phyloP scores from a whole-genome alignment of 2,329 filamentous ascomycete genomes.

The Sporothrix protearum region DNA sequence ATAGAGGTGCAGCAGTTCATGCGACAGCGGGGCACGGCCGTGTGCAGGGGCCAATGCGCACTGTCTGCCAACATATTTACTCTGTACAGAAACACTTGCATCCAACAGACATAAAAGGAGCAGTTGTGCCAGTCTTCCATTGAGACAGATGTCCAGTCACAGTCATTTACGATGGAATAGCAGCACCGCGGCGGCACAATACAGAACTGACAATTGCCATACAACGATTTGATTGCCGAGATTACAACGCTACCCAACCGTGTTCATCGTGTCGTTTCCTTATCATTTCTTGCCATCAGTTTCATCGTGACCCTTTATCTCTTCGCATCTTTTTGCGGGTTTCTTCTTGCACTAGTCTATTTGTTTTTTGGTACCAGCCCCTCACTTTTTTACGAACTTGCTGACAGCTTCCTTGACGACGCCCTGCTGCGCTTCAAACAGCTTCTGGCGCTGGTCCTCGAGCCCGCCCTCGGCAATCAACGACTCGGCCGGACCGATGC shows the following conservation, averaged over 20 bases:
- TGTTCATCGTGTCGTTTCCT: background rate
- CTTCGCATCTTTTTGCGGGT: background rate
- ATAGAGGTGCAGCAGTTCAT: background rate
- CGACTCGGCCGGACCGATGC: conserved; percentile 34
- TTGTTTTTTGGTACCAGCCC: background rate
- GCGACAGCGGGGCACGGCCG: conserved; percentile 3
- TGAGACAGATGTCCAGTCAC: too few relatives aligned
- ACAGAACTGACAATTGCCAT: background rate
- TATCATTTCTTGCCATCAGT: background rate
- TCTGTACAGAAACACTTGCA: too few relatives aligned
- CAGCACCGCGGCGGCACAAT: background rate
- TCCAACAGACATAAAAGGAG: background rate
- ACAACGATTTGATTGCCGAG: background rate
- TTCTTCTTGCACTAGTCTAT: background rate
- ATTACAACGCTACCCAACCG: background rate
- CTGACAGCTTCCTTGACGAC: conserved; percentile 26
- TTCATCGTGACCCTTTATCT: background rate
- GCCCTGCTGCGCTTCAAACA: conserved; percentile 31
- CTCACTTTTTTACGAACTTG: conserved; percentile 29
- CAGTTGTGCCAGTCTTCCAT: background rate
- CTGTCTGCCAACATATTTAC: background rate
- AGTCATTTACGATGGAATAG: too few relatives aligned
- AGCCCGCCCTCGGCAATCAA: conserved; percentile 32
- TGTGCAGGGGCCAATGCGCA: background rate
- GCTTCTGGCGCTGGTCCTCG: conserved; percentile 32